Evolutionary conservation across 805 yeast species (phyloP), one percentile per base, ranked within the genome.

Genomic region (Sugiyamaella americana): DNA sequence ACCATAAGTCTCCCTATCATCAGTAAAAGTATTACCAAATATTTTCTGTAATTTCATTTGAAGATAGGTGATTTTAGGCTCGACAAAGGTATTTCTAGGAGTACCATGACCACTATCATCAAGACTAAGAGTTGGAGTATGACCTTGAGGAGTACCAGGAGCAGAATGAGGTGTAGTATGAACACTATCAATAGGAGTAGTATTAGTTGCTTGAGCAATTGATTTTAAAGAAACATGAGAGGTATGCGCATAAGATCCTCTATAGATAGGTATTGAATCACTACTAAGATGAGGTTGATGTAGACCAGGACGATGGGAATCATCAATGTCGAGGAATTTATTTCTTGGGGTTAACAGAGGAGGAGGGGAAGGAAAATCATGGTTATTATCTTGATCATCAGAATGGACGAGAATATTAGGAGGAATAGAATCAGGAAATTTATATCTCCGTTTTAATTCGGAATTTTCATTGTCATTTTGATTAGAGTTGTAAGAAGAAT

Each of bases 1-100:
- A 1, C 60, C 67, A 46, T 60, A 69, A 21, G 61, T 60, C 3
- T 64, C 66, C 29, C 70, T 51, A n/a, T 62, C 55, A 18, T 66
- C 65, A 48, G 67, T 56, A 3, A 57, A 51, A 8, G 43, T 45
- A 13, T 29, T 20, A 3, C 43, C 55, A 35, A 50, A 24, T 5
- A 53, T 17, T 20, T 34, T 39, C 23, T 43, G 43, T 19, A 56
- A 44, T 18, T 43, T 34, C 16, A 26, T 29, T 24, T 47, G 50
- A 2, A 51, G 37, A 22, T 36, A 39, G 5, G 52, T 40, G 20
- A 35, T 17, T 13, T 17, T 10, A 3, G 53, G 22, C 17, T 13
- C 46, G 24, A 42, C 22, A 6, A 17, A 13, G 23, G 47, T n/a
- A 16, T 47, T 19, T 22, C 43, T 39, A 40, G n/a, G 47, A 16